These are phyloP conservation scores for Termitomyces sp. DNA, from an alignment of 768 basidiomycete species.

Conservation along the genomic window DNA sequence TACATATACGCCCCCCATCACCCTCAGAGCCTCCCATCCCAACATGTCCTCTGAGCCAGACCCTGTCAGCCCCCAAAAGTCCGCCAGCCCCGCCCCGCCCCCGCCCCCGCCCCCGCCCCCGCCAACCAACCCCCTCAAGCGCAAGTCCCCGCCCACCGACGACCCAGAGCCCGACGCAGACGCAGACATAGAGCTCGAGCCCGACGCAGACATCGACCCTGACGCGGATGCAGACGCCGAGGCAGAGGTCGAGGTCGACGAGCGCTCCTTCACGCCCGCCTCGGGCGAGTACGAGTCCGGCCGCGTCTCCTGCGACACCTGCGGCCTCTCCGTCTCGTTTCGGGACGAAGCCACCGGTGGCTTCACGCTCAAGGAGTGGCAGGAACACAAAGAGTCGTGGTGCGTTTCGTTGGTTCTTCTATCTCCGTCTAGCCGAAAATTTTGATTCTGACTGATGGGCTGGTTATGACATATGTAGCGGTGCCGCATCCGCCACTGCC, in stretches of 20 bases:
- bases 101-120: too few species aligned
- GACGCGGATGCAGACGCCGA: background rate
- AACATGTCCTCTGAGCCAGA: background rate
- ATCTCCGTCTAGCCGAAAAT: too few species aligned
- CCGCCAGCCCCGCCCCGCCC: too few species aligned
- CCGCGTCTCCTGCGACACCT: constrained; percentile 63
- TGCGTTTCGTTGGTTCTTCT: too few species aligned
- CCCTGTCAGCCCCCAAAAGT: background rate
- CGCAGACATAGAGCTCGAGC: background rate
- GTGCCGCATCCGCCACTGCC: constrained; percentile 19
- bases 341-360: constrained; percentile 60
- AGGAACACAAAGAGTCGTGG: constrained; percentile 62
- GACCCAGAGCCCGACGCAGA: background rate
- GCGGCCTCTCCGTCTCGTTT: constrained; percentile 62
- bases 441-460: too few species aligned
- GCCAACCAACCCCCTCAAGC: constrained; percentile 16
- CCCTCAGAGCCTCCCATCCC: too few species aligned
- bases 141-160: constrained; percentile 24
- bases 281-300: constrained; percentile 62
- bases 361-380: constrained; percentile 72
- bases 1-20: too few species aligned
- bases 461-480: background rate
- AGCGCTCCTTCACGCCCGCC: constrained; percentile 13
- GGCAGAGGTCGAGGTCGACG: constrained; percentile 10
- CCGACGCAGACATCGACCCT: background rate